A percentile compares a stretch with the other conserved stretches of the same genome.
These are phyloP conservation scores for Apiospora koreana DNA, from an alignment of 2,329 filamentous ascomycete species.

Conservation along the genomic window DNA sequence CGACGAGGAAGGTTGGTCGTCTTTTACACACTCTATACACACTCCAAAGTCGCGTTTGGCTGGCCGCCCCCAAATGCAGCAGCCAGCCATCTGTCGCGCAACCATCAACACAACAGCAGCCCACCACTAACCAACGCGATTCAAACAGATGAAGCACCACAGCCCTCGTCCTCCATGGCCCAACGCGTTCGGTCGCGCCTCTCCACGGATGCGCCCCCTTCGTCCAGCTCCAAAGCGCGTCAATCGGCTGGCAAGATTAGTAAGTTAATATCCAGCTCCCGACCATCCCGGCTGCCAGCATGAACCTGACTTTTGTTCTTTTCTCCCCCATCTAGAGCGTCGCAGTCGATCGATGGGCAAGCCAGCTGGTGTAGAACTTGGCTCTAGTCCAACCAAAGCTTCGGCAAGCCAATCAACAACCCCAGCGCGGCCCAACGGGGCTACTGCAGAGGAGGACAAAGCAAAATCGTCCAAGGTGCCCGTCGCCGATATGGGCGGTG, in stretches of 20 bases:
- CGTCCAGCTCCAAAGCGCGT: constrained; percentile 21
- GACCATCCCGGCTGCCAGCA: neutral
- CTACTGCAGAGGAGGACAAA: constrained; percentile 15
- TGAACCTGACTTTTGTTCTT: neutral
- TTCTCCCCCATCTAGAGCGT: constrained; percentile 21
- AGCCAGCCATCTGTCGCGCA: neutral
- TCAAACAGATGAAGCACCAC: constrained; percentile 21
- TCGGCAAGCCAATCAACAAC: neutral
- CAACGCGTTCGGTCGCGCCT: constrained; percentile 25
- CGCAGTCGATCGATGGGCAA: constrained; percentile 21
- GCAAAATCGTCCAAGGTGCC: constrained; percentile 21
- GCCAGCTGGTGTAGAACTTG: neutral
- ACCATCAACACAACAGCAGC: constrained; percentile 9
- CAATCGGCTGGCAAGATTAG: constrained; percentile 19
- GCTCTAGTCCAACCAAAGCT: neutral
- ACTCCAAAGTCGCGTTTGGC: neutral
- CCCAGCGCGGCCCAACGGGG: constrained; percentile 8
- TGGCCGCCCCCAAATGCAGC: neutral
- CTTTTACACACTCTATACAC: neutral
- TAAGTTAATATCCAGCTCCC: constrained; percentile 14
- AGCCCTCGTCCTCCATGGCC: constrained; percentile 19
- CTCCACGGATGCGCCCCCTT: constrained; percentile 24
- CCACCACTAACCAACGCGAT: constrained; percentile 12
- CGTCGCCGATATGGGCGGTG: constrained; percentile 29
- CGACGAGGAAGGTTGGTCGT: constrained; percentile 1